Evolutionary conservation across 2,329 filamentous ascomycete genomes (phyloP).

Genomic region (Paramyrothecium sp.): DNA sequence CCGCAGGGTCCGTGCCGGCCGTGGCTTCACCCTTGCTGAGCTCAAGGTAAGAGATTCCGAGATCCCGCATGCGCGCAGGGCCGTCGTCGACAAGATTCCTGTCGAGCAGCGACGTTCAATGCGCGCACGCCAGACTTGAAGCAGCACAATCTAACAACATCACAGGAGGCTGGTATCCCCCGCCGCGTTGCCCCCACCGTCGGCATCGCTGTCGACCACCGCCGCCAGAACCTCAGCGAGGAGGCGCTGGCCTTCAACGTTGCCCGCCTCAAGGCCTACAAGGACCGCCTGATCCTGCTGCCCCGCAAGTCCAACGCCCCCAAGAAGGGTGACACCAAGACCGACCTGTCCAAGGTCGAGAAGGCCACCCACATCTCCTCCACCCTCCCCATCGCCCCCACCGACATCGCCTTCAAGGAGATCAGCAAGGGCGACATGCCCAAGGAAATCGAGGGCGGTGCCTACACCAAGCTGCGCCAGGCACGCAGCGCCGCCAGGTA

Average conservation of each 20-base stretch:
- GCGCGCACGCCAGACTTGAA: constrained; percentile 4
- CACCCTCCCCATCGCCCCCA: constrained; percentile 71
- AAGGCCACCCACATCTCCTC: constrained; percentile 46
- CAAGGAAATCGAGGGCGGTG: constrained; percentile 74
- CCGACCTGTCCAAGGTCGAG: constrained; percentile 70
- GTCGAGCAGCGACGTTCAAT: not conserved
- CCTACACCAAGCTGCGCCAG: constrained; percentile 82
- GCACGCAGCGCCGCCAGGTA: constrained; percentile 81
- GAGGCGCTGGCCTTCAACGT: constrained; percentile 95
- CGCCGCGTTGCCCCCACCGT: constrained; percentile 93
- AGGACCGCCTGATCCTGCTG: constrained; percentile 94
- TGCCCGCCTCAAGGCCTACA: constrained; percentile 96
- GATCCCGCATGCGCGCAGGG: not conserved
- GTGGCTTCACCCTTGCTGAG: constrained; percentile 96
- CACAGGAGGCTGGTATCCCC: constrained; percentile 89
- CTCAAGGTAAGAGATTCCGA: constrained; percentile 73
- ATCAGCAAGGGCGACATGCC: constrained; percentile 82
- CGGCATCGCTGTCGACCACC: constrained; percentile 94
- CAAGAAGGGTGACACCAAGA: constrained; percentile 91
- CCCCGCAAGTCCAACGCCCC: constrained; percentile 90
- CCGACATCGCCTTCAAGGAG: constrained; percentile 64
- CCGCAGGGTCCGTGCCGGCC: constrained; percentile 92
- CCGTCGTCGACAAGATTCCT: too few relatives aligned
- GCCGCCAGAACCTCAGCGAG: constrained; percentile 95
- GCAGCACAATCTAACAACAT: constrained; percentile 29